Base-by-base conservation (phyloP, 2,329 filamentous ascomycete species). In the Apiospora saccharicola region DNA sequence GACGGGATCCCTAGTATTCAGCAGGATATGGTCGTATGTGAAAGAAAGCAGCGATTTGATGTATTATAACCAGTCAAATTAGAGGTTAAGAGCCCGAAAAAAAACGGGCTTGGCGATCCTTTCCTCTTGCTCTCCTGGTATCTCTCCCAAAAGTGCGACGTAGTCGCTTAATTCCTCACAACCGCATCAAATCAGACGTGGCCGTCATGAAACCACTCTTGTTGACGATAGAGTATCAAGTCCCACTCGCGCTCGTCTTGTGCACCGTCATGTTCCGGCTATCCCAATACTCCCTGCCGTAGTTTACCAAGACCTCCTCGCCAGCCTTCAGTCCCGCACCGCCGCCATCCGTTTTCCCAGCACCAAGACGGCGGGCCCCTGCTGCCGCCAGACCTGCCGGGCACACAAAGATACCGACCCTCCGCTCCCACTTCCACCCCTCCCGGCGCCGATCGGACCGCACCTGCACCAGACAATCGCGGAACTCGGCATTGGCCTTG, bases 401-500 rank as follows among this genome's bases (percentile, higher is more conserved):
- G 19, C 67, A 68, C 6, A 22, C 67, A 26, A 68, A 68, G 67
- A 68, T 68, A 41, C 67, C 67, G 3, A 68, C 67, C 67, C 43
- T 46, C 6, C 67, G 67, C 67, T 68, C 67, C 67, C 67, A 68
- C 43, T 68, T 68, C 41, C 41, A 46, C 1, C 67, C 67, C 13
- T 68, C 67, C n/a, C 67, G n/a, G n/a, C 67, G 67, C 67, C 44
- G 41, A 13, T n/a, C 44, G 13, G 41, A 68, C 67, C 4, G 67
- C 1, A 68, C 67, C 67, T 68, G 67, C 67, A 68, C 24, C 43
- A 68, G n/a, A 13, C 67, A 68, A 41, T 68, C 67, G 41, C 67
- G 41, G 67, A 68, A 68, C 67, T 68, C 67, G 67, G 67, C 67
- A 10, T 68, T 68, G n/a, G 67, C n/a, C 67, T 16, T 51, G 24